A percentile compares a stretch with the other conserved stretches of the same genome.
Conservation (phyloP, 169 alveolate genomes). For the Toxoplasma gondii region DNA sequence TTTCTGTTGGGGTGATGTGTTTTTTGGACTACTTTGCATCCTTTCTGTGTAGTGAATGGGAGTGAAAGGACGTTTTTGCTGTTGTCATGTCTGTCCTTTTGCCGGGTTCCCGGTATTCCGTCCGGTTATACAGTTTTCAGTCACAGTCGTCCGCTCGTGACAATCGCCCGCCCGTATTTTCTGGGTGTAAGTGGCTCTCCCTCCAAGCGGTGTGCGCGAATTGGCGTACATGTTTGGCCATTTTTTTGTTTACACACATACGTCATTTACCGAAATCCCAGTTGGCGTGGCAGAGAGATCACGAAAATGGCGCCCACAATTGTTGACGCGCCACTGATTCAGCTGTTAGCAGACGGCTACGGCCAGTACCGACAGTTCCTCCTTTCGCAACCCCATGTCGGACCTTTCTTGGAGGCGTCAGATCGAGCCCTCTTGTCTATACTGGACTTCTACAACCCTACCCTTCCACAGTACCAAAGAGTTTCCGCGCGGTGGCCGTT, state of each 20-base stretch:
- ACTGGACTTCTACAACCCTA: conserved; percentile 26
- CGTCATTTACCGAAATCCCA: not conserved
- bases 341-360: not conserved
- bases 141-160: not conserved
- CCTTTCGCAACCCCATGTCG: not conserved
- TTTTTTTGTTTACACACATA: not conserved
- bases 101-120: not conserved
- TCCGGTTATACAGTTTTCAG: not conserved
- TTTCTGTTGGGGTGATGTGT: not conserved
- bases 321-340: conserved; percentile 16
- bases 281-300: not conserved
- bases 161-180: not conserved
- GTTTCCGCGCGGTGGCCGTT: conserved; percentile 31
- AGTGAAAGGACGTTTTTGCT: not conserved
- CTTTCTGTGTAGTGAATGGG: not conserved
- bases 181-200: not conserved
- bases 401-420: not conserved
- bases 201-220: not conserved
- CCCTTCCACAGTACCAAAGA: conserved; percentile 2
- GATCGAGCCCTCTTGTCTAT: not conserved
- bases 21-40: not conserved
- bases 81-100: not conserved
- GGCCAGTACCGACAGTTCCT: not conserved
- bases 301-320: not conserved
- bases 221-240: not conserved